A percentile compares a stretch with the other conserved stretches of the same genome.
These are phyloP conservation scores for Candida krabiensis DNA, from an alignment of 805 yeast genomes.

Conservation along the genomic window DNA sequence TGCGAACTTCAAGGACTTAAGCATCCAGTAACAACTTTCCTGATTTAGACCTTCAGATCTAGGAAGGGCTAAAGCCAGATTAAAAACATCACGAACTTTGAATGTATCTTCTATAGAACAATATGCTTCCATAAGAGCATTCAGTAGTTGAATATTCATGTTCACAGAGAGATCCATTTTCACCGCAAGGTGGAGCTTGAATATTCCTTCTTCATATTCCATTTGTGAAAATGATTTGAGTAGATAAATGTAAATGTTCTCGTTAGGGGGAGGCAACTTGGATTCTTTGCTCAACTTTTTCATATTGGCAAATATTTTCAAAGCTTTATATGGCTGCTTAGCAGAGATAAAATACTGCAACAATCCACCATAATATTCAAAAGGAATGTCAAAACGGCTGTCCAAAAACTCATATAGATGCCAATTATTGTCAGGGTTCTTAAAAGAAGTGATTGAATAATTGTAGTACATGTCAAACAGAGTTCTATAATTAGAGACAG, in stretches of 20 bases:
- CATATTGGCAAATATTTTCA: slow-evolving; percentile 60
- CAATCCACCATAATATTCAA: slow-evolving; percentile 56
- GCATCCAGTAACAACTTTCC: slow-evolving; percentile 65
- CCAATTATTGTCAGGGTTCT: slow-evolving; percentile 53
- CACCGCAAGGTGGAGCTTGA: slow-evolving; percentile 59
- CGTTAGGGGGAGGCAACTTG: slow-evolving; percentile 49
- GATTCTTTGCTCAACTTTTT: slow-evolving; percentile 54
- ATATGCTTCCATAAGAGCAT: slow-evolving; percentile 64
- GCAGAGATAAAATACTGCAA: slow-evolving; percentile 55
- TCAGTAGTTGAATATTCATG: slow-evolving; percentile 57
- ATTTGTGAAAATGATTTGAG: slow-evolving; percentile 61
- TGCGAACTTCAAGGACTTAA: slow-evolving; percentile 57
- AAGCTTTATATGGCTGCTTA: slow-evolving; percentile 60
- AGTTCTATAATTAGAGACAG: slow-evolving; percentile 16
- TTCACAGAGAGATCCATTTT: slow-evolving; percentile 61
- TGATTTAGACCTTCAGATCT: slow-evolving; percentile 53
- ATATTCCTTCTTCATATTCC: slow-evolving; percentile 63
- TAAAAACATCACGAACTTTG: slow-evolving; percentile 59
- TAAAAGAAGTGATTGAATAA: slow-evolving; percentile 39
- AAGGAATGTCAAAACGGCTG: slow-evolving; percentile 56
- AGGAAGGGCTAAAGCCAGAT: slow-evolving; percentile 55
- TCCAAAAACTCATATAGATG: slow-evolving; percentile 57
- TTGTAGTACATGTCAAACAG: slow-evolving; percentile 39
- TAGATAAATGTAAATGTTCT: slow-evolving; percentile 58
- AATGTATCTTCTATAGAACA: slow-evolving; percentile 55